A percentile compares a stretch with the other conserved stretches of the same genome.
Evolutionary conservation across 1,284 basidiomycete genomes (phyloP).

Genomic region (Schizophyllum amplum): DNA sequence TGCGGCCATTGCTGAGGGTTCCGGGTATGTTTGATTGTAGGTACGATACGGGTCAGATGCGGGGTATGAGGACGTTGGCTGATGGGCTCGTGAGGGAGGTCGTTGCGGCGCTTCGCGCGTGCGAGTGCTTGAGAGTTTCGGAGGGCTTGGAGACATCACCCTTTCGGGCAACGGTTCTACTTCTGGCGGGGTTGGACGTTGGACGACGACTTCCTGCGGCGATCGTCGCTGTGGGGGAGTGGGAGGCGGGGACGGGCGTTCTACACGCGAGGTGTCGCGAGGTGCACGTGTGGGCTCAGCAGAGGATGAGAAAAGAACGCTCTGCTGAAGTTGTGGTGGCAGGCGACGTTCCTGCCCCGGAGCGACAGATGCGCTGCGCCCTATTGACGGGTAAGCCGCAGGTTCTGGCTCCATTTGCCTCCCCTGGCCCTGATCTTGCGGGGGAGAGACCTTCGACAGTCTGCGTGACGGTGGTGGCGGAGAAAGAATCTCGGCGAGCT

Average conservation of each 20-base stretch:
- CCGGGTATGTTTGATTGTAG: neutral
- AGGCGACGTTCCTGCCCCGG: neutral
- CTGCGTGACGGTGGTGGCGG: no score
- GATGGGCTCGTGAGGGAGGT: neutral
- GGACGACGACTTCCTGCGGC: neutral
- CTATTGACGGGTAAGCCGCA: neutral
- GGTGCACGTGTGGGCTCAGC: no score
- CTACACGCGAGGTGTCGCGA: neutral
- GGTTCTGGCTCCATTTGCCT: neutral
- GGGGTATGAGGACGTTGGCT: neutral
- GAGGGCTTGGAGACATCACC: neutral
- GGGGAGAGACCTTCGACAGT: neutral
- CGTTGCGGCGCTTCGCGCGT: neutral
- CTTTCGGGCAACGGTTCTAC: neutral
- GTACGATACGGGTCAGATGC: neutral
- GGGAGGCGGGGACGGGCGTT: neutral
- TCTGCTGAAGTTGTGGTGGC: neutral
- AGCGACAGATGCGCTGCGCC: neutral
- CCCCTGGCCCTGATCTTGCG: neutral
- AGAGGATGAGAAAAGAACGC: neutral
- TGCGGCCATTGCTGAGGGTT: neutral
- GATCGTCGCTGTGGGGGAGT: neutral
- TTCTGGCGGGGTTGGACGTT: neutral
- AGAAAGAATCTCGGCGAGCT: neutral
- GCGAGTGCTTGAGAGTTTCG: neutral